Base-by-base conservation (phyloP, 2,329 filamentous ascomycete genomes). In the Colletotrichum spinosum region DNA sequence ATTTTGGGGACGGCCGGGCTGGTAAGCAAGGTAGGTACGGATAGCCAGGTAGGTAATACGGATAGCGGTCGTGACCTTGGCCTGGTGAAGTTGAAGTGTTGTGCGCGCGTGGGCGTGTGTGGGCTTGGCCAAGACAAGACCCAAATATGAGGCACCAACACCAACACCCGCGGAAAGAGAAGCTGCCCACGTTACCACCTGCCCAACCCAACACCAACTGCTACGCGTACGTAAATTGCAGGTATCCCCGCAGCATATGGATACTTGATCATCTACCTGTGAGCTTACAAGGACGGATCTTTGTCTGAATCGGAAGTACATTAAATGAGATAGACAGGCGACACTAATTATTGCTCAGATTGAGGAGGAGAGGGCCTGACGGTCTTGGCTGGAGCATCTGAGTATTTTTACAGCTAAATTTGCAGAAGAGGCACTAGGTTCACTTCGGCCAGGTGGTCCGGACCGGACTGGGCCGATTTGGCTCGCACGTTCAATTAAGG, bases 141-240 rank as follows among this genome's bases (percentile, higher is more conserved):
- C 61, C 55, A 61, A 55, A 52, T 51, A 37, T 46, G 51, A 65
- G 62, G 62, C 62, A 62, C 57, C 62, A 62, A 65, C 62, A n/a
- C n/a, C 8, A 46, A 11, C 13, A 33, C 15, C 6, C 7, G 3
- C 37, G 57, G 37, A 54, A 34, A 11, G 50, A 17, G 49, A 51
- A 52, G 8, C 51, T 25, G 48, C 39, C 42, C 48, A 51, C 37
- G 48, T 38, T 46, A 49, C 44, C 37, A 50, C 17, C 37, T 50
- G 17, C 55, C 25, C 12, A 13, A 37, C 25, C 33, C 8, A 15
- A 50, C 45, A 8, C 15, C n/a, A 50, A 10, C 13, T 45, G 25
- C 45, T 25, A 48, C 45, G 15, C 10, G 33, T 17, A 2, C 17
- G 33, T 6, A 25, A 48, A 10, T 10, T 33, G 15, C 15, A 48